Conservation (phyloP, 306 rosid species). For the Dalbergia cochinchinensis region DNA sequence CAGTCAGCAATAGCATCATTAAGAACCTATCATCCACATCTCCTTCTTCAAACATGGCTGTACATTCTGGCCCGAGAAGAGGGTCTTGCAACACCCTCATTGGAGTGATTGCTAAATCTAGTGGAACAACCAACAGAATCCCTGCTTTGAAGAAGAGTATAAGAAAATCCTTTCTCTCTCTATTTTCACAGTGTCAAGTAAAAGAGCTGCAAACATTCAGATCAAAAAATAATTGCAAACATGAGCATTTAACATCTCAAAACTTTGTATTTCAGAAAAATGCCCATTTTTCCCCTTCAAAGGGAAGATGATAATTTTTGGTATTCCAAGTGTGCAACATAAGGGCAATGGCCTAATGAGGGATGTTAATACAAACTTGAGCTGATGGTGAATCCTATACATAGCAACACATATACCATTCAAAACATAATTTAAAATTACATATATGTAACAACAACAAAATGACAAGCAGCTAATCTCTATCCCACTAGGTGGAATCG, state of each 20-base stretch:
- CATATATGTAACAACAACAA: background rate
- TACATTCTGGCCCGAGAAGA: constrained; percentile 85
- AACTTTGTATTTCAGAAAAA: background rate
- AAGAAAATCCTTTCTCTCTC: constrained; percentile 35
- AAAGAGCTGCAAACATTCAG: constrained; percentile 1
- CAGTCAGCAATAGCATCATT: constrained; percentile 77
- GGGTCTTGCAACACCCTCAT: constrained; percentile 98
- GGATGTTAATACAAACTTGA: background rate
- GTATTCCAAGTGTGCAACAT: constrained; percentile 22
- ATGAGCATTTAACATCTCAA: constrained; percentile 16
- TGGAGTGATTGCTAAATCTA: constrained; percentile 92
- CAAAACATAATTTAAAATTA: background rate
- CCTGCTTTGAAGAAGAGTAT: constrained; percentile 55
- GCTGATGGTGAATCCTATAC: background rate
- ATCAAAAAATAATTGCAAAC: background rate
- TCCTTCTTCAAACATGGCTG: constrained; percentile 90
- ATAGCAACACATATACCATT: background rate
- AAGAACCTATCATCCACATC: constrained; percentile 93
- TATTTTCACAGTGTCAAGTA: constrained; percentile 10
- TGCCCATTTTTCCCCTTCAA: constrained; percentile 2
- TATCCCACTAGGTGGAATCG: no score
- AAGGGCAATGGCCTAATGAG: constrained; percentile 1
- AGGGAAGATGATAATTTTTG: constrained; percentile 3
- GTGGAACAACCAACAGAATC: constrained; percentile 82
- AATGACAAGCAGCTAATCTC: no score